These are phyloP conservation scores for Cerrena zonata DNA, from an alignment of 1,284 basidiomycete species.

Conservation along the genomic window DNA sequence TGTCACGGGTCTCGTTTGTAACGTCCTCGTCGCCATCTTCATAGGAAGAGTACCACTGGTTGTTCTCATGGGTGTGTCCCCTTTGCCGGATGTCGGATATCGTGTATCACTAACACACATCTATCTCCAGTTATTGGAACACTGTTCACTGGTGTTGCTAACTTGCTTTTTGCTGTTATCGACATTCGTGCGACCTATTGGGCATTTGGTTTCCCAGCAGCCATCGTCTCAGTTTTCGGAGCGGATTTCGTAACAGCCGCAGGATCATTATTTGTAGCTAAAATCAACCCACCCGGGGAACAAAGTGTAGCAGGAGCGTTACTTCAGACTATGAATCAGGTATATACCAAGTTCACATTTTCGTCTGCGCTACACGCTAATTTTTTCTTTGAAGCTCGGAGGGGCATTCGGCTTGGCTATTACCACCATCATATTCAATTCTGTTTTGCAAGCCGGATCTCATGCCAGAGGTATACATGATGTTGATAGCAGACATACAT, in stretches of 20 bases:
- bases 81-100: too few species aligned
- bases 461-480: slow-evolving; percentile 28
- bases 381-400: slow-evolving; percentile 46
- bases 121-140: slow-evolving; percentile 44
- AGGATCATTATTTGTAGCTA: slow-evolving; percentile 73
- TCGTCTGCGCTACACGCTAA: too few species aligned
- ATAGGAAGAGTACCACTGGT: slow-evolving; percentile 52
- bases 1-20: slow-evolving; percentile 64
- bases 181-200: slow-evolving; percentile 61
- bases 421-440: slow-evolving; percentile 71
- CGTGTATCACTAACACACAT: neutral
- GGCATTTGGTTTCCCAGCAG: slow-evolving; percentile 76
- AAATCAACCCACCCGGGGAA: slow-evolving; percentile 65
- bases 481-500: slow-evolving; percentile 4
- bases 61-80: slow-evolving; percentile 46
- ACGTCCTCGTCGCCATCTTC: slow-evolving; percentile 60
- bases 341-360: slow-evolving; percentile 23
- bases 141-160: slow-evolving; percentile 55
- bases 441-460: too few species aligned
- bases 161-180: slow-evolving; percentile 71
- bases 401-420: slow-evolving; percentile 72
- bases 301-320: slow-evolving; percentile 75
- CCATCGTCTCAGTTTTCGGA: slow-evolving; percentile 67
- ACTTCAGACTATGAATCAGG: slow-evolving; percentile 73
- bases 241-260: slow-evolving; percentile 76